Percentiles rank a stretch among this genome's conserved stretches.
These are phyloP conservation scores for Solanum microdontum DNA, from an alignment of 257 asterid genomes.

Conservation along the genomic window DNA sequence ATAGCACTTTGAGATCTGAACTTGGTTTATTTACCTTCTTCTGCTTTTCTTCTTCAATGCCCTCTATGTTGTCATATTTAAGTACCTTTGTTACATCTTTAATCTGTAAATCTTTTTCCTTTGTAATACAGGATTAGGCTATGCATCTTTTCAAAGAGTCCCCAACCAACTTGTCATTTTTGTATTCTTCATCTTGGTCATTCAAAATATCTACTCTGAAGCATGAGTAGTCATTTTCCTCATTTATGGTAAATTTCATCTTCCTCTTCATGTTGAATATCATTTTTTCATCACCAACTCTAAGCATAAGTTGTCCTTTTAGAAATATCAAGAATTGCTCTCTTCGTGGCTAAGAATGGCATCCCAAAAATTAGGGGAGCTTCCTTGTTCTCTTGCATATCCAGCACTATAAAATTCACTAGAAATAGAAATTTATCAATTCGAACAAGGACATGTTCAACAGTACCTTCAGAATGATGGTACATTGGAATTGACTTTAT, in stretches of 20 bases:
- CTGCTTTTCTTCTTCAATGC: background rate
- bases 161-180: no score
- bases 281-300: no score
- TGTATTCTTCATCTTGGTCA: background rate
- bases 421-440: no score
- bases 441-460: background rate
- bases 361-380: background rate
- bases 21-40: background rate
- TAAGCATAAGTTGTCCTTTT: background rate
- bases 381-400: background rate
- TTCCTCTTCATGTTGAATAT: no score
- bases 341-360: background rate
- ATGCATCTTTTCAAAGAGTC: background rate
- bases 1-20: background rate
- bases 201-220: no score
- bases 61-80: background rate
- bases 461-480: no score
- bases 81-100: background rate
- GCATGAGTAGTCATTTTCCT: background rate
- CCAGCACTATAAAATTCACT: background rate
- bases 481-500: no score
- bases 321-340: background rate
- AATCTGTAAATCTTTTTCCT: no score
- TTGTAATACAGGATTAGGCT: no score
- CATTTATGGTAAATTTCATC: no score